Base-by-base conservation (phyloP, 331 rosid species). In the Saraca asoca region DNA sequence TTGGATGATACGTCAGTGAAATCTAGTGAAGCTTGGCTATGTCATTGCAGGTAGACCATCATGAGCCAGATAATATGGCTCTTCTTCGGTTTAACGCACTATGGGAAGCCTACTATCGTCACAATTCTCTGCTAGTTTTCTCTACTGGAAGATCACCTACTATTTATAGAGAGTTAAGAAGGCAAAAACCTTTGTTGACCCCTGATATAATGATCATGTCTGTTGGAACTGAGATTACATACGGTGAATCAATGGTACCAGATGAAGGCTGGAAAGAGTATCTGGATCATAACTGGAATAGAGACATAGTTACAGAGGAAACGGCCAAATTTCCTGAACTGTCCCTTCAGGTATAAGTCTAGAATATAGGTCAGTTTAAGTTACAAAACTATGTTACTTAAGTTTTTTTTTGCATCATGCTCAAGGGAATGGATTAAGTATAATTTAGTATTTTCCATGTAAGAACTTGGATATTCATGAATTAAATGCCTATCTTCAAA, bases 21-120 rank as follows among this genome's bases (percentile, higher is more conserved):
- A 45, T 61, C 37, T 45, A 16, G 46, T 52, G 39, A 60, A 51
- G 11, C 18, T 16, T 69, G 38, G 48, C 34, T 51, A 35, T 57
- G 54, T 66, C 14, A 6, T 66, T 80, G 68, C 82, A 91, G 95
- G 95, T 91, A 5, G 97, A 91, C 67, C 97, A 86, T 68, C 80
- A 87, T 70, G 95, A 87, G 49, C 75, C 80, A 0, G 80, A 75
- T 53, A 84, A 86, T 65, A 45, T 64, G 1, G 78, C 89, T 11
- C 88, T 91, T 68, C 88, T 88, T 11, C 72, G 85, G 74, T 88
- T 91, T 66, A 86, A 83, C 75, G 88, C 95, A 0, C 81, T 91
- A 13, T 91, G 96, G 97, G 97, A 91, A 83, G 77, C 87, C 68
- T 63, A 78, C 73, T 88, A 86, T 67, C 90, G 95, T 62, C 95